These are phyloP conservation scores for Colletotrichum godetiae DNA, from an alignment of 2,329 filamentous ascomycete genomes.

Conservation along the genomic window DNA sequence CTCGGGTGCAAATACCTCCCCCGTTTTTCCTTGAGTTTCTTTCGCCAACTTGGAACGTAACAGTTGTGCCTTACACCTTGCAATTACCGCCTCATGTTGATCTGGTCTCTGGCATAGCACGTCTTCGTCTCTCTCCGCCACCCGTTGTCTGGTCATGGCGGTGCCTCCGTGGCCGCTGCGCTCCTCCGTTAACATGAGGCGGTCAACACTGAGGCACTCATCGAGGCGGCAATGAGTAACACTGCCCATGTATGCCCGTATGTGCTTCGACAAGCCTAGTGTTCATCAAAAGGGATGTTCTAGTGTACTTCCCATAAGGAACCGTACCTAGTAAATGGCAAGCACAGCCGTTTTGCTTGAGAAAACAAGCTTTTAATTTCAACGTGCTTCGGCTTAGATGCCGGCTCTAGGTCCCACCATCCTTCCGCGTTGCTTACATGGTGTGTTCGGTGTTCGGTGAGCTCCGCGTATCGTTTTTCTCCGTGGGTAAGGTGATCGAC, in stretches of 20 bases:
- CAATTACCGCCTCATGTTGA: background rate
- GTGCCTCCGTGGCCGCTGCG: background rate
- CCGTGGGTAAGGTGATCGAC: background rate
- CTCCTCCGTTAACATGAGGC: too few relatives aligned
- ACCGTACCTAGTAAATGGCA: background rate
- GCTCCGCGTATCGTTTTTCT: background rate
- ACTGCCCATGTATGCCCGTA: background rate
- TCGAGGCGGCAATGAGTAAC: background rate
- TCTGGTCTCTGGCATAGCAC: background rate
- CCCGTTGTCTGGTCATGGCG: background rate
- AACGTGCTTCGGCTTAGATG: conserved; percentile 4
- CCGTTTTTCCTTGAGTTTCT: background rate
- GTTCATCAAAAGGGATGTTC: background rate
- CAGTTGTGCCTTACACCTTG: background rate
- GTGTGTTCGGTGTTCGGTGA: background rate
- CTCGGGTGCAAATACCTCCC: background rate
- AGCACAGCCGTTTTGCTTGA: background rate
- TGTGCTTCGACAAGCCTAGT: background rate
- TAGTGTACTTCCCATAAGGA: background rate
- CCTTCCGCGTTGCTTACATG: background rate
- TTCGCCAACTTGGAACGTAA: background rate
- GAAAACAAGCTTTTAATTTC: background rate
- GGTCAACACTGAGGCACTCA: background rate
- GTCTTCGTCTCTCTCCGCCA: background rate
- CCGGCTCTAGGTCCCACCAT: background rate